These are phyloP conservation scores for Paraglomus brasilianum DNA, from an alignment of 192 early-diverging fungal genomes.

Conservation along the genomic window DNA sequence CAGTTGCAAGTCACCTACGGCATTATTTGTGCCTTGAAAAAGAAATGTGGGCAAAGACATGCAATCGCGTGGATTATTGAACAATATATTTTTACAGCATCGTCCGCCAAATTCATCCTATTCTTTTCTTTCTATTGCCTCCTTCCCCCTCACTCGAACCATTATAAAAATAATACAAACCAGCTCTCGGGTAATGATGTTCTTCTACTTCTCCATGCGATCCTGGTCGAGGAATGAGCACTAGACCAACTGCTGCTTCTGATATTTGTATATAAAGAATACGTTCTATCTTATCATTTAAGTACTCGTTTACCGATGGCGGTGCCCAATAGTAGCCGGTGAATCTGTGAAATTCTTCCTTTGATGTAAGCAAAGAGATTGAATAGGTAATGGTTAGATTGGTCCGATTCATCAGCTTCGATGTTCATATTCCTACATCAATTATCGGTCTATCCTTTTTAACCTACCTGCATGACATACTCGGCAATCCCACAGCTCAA, in stretches of 20 bases:
- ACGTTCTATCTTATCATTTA: constrained; percentile 34
- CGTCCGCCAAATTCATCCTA: too few relatives aligned
- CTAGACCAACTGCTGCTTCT: constrained; percentile 55
- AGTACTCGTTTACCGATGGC: neutral
- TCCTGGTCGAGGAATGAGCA: constrained; percentile 46
- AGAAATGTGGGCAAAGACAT: too few relatives aligned
- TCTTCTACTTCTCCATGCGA: constrained; percentile 45
- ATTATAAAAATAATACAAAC: neutral
- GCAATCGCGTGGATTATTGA: too few relatives aligned
- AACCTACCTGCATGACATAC: constrained; percentile 64
- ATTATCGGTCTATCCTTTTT: neutral
- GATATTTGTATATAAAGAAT: constrained; percentile 62
- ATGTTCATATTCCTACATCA: neutral
- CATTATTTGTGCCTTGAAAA: constrained; percentile 62
- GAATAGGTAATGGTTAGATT: neutral
- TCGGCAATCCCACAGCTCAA: constrained; percentile 62
- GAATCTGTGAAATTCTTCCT: constrained; percentile 67
- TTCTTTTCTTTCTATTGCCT: too few relatives aligned
- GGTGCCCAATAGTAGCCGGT: constrained; percentile 65
- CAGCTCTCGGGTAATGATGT: constrained; percentile 59
- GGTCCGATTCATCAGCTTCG: neutral
- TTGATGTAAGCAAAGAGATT: neutral
- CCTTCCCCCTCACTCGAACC: too few relatives aligned
- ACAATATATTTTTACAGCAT: too few relatives aligned
- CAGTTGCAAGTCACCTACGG: constrained; percentile 49